These are phyloP conservation scores for Aspergillus pseudoviridinutans DNA, from an alignment of 2,329 filamentous ascomycete species.

Conservation along the genomic window DNA sequence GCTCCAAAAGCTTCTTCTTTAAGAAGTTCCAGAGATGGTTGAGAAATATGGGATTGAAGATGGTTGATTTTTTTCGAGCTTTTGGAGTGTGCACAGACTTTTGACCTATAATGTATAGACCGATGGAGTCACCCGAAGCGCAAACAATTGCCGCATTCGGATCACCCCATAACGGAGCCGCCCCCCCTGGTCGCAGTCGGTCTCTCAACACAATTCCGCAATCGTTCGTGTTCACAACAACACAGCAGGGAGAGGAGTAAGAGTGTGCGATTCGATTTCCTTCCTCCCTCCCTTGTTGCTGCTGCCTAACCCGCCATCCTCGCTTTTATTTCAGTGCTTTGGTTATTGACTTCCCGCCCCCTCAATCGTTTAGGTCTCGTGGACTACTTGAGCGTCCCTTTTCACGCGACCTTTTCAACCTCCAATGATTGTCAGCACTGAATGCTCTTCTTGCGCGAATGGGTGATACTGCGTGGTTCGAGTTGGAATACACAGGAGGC, in stretches of 20 bases:
- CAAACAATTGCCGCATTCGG: slow-evolving; percentile 16
- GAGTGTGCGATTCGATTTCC: background rate
- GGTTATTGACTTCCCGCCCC: background rate
- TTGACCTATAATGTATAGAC: too few relatives aligned
- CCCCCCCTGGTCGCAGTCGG: slow-evolving; percentile 11
- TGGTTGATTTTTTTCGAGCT: too few relatives aligned
- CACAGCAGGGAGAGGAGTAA: background rate
- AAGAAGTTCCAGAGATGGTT: too few relatives aligned
- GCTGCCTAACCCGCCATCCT: background rate
- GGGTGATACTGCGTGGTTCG: slow-evolving; percentile 9
- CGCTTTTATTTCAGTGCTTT: background rate
- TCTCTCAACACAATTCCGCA: background rate
- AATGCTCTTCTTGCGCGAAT: slow-evolving; percentile 13
- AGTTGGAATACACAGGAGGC: slow-evolving; percentile 14
- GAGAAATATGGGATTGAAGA: too few relatives aligned
- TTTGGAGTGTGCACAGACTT: too few relatives aligned
- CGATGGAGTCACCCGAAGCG: slow-evolving; percentile 5
- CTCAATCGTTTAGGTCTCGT: background rate
- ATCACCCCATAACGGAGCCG: slow-evolving; percentile 8
- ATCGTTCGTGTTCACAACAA: slow-evolving; percentile 4
- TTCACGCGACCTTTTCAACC: background rate
- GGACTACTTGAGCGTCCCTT: background rate
- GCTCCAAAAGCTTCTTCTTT: too few relatives aligned
- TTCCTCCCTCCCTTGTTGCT: background rate
- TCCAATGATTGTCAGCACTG: background rate